These are phyloP conservation scores for Aspergillus amoenus DNA, from an alignment of 2,329 filamentous ascomycete genomes.

Conservation along the genomic window DNA sequence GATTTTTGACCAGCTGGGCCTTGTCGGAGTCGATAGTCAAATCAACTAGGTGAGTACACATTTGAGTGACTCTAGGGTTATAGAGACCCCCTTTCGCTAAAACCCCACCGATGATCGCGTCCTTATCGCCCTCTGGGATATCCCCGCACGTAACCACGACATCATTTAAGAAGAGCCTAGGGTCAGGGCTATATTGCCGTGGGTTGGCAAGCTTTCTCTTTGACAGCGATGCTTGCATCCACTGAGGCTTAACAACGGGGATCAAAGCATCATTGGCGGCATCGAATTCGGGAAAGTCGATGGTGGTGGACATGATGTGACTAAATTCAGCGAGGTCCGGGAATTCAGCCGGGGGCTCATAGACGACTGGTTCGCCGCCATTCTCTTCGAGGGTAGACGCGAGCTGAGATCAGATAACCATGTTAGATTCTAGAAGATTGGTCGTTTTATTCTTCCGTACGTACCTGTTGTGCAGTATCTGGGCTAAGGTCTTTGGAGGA, in stretches of 20 bases:
- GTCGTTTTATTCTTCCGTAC: conserved; percentile 7
- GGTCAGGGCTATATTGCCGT: conserved; percentile 85
- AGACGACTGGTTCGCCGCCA: conserved; percentile 50
- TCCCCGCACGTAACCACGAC: conserved; percentile 81
- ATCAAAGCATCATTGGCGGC: conserved; percentile 74
- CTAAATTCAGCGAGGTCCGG: conserved; percentile 51
- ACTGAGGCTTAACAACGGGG: conserved; percentile 77
- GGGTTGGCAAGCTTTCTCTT: conserved; percentile 73
- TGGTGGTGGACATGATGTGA: conserved; percentile 71
- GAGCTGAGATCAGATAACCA: conserved; percentile 38
- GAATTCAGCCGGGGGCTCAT: conserved; percentile 37
- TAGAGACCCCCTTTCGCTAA: conserved; percentile 86
- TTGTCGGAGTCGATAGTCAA: conserved; percentile 73
- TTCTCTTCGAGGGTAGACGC: conserved; percentile 47
- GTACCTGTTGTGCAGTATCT: conserved; percentile 44
- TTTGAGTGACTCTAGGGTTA: conserved; percentile 66
- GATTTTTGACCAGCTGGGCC: conserved; percentile 56
- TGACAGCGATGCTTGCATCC: conserved; percentile 71
- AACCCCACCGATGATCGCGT: conserved; percentile 86
- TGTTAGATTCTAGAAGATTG: neutral
- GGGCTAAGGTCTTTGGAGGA: conserved; percentile 40
- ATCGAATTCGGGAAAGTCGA: conserved; percentile 87
- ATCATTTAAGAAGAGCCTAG: conserved; percentile 82
- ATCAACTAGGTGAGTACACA: conserved; percentile 87
- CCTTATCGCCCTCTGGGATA: conserved; percentile 81